Evolutionary conservation across 495 filamentous ascomycete species (phyloP).

Genomic region (Hypoxylon intermedium): DNA sequence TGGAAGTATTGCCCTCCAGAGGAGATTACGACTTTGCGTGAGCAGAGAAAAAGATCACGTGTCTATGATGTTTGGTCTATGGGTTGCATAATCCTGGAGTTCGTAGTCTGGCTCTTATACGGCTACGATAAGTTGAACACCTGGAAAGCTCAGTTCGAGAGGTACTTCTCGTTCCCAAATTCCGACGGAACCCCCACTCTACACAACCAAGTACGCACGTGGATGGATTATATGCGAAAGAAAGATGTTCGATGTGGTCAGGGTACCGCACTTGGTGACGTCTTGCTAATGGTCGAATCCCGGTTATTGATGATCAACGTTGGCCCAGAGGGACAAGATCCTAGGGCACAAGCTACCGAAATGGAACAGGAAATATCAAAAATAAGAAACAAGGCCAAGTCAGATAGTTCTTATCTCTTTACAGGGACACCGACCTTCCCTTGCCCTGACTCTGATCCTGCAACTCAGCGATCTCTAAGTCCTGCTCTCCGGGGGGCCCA

Average conservation of each 20-base stretch:
- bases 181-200: background rate
- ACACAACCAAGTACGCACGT: background rate
- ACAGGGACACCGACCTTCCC: background rate
- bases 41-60: conserved; percentile 13
- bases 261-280: conserved; percentile 29
- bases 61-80: conserved; percentile 35
- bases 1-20: conserved; percentile 41
- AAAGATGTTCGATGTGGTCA: conserved; percentile 15
- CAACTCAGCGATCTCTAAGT: background rate
- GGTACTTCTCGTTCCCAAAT: background rate
- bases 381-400: background rate
- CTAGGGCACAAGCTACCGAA: background rate
- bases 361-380: background rate
- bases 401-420: background rate
- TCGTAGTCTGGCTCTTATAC: conserved; percentile 27
- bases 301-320: background rate
- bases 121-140: conserved; percentile 7
- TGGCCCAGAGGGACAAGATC: background rate
- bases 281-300: conserved; percentile 25
- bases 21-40: background rate
- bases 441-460: background rate
- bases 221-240: background rate
- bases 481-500: background rate
- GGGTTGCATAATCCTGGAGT: conserved; percentile 36
- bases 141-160: conserved; percentile 13